Evolutionary conservation across 2,329 filamentous ascomycete species (phyloP), one percentile per base, ranked within the genome.

Genomic region (Fusarium sp.): DNA sequence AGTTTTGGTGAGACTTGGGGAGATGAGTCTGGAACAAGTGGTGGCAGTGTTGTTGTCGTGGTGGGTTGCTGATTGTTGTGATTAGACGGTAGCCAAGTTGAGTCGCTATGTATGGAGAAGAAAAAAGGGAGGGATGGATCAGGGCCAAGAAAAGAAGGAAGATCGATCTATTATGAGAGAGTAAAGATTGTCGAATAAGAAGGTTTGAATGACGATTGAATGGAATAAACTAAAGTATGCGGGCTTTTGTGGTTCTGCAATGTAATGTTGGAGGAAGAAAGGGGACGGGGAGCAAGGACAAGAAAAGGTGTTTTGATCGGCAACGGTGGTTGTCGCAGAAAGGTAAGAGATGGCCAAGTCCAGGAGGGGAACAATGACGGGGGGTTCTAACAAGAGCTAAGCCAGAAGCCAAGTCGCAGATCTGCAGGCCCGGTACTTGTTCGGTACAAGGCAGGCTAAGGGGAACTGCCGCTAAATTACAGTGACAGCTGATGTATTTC

Each of bases 371-470:
- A 55, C 45, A 50, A 43, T 36, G 22, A 46, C 44, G 11, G 31
- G 44, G 26, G 44, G 49, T 44, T 40, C 58, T 43, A 52, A 58
- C 43, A 20, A 40, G 43, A 71, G 72, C 72, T 74, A 74, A 71
- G 71, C 48, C 64, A 74, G 56, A 74, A 72, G 71, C 72, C 72
- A 72, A 74, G 72, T 73, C 60, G 49, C 62, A 61, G 72, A 74
- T 74, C 72, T 71, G 52, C 71, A 74, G 60, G 46, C 53, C 53
- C 53, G 31, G 51, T 68, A 72, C 68, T 38, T 62, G 39, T 43
- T 48, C 8, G 46, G 50, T 69, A 66, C 63, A 28, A 61, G 43
- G 28, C 39, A 48, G 31, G 15, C 28, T 42, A 42, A 66, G 59
- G 24, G 59, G 40, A 26, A 31, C 36, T 42, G 34, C 28, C 42